These are phyloP conservation scores for Globisporangium carolinianum DNA, from an alignment of 352 stramenopile genomes.

Conservation along the genomic window DNA sequence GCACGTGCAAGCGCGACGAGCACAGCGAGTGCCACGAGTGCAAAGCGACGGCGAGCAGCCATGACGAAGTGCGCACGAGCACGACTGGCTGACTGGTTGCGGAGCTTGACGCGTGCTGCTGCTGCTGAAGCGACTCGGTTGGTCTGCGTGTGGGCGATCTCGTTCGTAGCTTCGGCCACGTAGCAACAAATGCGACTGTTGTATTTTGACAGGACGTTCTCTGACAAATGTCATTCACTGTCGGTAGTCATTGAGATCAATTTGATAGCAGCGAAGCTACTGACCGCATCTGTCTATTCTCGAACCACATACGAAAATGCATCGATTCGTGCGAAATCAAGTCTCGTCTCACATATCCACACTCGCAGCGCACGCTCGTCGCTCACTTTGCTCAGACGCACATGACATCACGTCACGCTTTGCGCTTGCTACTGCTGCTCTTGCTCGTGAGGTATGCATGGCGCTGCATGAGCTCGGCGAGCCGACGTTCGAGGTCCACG, in stretches of 20 bases:
- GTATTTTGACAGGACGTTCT: neutral
- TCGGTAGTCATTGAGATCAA: no score
- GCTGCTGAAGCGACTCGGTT: neutral
- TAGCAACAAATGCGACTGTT: neutral
- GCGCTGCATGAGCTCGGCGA: constrained; percentile 62
- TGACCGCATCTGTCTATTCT: neutral
- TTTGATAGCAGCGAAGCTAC: no score
- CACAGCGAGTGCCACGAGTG: neutral
- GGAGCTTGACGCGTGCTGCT: no score
- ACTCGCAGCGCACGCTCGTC: neutral
- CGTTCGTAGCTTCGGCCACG: neutral
- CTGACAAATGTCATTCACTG: neutral
- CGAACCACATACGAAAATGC: neutral
- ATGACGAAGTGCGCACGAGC: neutral
- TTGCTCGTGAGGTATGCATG: constrained; percentile 32
- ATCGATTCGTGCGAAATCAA: neutral
- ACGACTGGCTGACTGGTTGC: neutral
- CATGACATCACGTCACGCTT: neutral
- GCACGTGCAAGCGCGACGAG: neutral
- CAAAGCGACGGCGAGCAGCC: neutral
- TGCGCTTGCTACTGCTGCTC: neutral
- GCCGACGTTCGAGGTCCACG: constrained; percentile 51
- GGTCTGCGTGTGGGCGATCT: no score
- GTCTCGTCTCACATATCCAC: no score
- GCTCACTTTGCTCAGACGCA: neutral